Evolutionary conservation across 257 asterid species (phyloP).

Genomic region (Rubia yunnanensis): DNA sequence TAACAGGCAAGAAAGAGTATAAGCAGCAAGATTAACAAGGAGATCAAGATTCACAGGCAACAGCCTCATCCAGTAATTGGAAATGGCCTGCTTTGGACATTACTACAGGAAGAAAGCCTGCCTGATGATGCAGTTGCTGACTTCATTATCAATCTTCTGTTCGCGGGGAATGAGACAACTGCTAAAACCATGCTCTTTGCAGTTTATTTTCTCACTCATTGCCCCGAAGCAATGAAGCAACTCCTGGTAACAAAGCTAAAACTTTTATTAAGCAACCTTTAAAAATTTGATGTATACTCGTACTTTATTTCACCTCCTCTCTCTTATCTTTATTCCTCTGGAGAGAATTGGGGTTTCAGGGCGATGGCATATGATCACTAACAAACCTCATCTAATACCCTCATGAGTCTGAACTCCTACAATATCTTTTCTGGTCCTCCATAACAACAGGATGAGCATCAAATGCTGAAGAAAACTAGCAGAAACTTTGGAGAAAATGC

Average conservation of each 20-base stretch:
- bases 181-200: slow-evolving; percentile 91
- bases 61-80: slow-evolving; percentile 29
- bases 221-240: slow-evolving; percentile 71
- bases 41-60: slow-evolving; percentile 41
- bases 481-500: slow-evolving; percentile 23
- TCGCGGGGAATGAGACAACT: slow-evolving; percentile 93
- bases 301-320: not conserved
- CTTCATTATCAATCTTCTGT: slow-evolving; percentile 78
- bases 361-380: not conserved
- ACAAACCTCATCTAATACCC: not conserved
- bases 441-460: slow-evolving; percentile 64
- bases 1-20: slow-evolving; percentile 71
- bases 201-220: slow-evolving; percentile 68
- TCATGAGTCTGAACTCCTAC: not conserved
- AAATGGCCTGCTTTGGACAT: slow-evolving; percentile 58
- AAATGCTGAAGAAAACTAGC: slow-evolving; percentile 35
- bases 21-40: slow-evolving; percentile 56
- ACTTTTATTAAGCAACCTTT: not conserved
- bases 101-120: slow-evolving; percentile 70
- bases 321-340: not conserved
- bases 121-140: slow-evolving; percentile 77
- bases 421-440: not conserved
- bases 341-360: not conserved
- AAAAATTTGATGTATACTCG: not conserved
- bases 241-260: slow-evolving; percentile 39